Evolutionary conservation across 768 basidiomycete genomes (phyloP).

Genomic region (Tricholoma terreum): DNA sequence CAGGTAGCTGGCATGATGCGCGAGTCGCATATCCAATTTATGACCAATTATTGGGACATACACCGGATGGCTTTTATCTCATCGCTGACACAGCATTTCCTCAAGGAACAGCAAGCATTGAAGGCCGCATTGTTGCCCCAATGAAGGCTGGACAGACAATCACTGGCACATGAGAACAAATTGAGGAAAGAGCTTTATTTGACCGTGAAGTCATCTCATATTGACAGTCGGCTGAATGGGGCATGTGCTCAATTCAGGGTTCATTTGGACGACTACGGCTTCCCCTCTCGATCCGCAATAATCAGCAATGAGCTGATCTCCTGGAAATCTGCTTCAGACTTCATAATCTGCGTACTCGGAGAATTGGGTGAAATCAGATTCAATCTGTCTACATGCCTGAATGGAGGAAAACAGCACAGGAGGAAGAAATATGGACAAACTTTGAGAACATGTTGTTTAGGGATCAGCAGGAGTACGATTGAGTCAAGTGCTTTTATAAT

Average conservation of each 20-base stretch:
- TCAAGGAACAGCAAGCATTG: too few relatives aligned
- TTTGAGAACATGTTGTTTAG: not conserved
- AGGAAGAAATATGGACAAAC: not conserved
- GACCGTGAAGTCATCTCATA: not conserved
- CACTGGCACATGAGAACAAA: too few relatives aligned
- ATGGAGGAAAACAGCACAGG: not conserved
- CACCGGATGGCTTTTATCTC: too few relatives aligned
- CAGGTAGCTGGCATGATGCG: too few relatives aligned
- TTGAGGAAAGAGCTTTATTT: not conserved
- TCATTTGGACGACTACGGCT: not conserved
- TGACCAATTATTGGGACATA: too few relatives aligned
- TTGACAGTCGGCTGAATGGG: too few relatives aligned
- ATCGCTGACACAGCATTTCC: too few relatives aligned
- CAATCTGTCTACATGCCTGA: not conserved
- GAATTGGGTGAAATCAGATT: not conserved
- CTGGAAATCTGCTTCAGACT: not conserved
- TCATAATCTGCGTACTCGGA: not conserved
- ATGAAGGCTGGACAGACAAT: too few relatives aligned
- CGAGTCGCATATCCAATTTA: too few relatives aligned
- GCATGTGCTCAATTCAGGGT: not conserved
- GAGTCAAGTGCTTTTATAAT: too few relatives aligned
- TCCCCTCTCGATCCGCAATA: not conserved
- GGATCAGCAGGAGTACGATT: not conserved
- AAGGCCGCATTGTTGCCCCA: too few relatives aligned
- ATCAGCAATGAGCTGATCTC: not conserved